Percentiles rank a stretch among this genome's conserved stretches.
Conservation (phyloP, 495 filamentous ascomycete genomes). For the Aspergillus ellipticus region DNA sequence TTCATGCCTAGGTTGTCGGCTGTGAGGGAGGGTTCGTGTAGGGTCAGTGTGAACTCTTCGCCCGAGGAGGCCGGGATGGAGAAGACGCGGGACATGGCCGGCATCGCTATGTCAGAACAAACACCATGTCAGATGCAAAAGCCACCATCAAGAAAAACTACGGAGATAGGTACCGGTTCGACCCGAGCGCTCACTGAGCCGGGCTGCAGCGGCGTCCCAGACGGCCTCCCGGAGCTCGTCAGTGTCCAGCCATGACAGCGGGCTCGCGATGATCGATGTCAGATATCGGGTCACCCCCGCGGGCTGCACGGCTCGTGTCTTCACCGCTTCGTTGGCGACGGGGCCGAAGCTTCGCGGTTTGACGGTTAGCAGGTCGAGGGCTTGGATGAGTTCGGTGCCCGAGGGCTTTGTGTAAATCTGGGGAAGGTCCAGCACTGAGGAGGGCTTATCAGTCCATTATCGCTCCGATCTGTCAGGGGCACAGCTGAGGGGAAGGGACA, state of each 20-base stretch:
- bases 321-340: conserved; percentile 28
- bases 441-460: conserved; percentile 42
- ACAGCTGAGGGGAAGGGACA: conserved; percentile 15
- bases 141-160: not conserved
- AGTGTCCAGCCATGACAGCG: conserved; percentile 68
- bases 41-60: conserved; percentile 62
- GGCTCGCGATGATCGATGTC: conserved; percentile 69
- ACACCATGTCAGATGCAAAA: conserved; percentile 12
- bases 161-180: conserved; percentile 45
- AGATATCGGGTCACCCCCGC: conserved; percentile 58
- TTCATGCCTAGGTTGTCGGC: conserved; percentile 87
- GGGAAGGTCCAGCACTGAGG: conserved; percentile 51
- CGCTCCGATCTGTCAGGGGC: conserved; percentile 12
- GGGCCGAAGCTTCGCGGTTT: conserved; percentile 37
- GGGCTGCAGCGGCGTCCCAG: conserved; percentile 72
- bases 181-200: conserved; percentile 81
- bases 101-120: conserved; percentile 55
- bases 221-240: conserved; percentile 69
- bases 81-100: conserved; percentile 72
- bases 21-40: conserved; percentile 84
- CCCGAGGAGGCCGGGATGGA: conserved; percentile 51
- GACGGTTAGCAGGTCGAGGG: conserved; percentile 41
- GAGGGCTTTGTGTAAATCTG: conserved; percentile 49
- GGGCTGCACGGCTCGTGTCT: conserved; percentile 32
- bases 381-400: conserved; percentile 40